Evolutionary conservation across 441 rosid genomes (phyloP), one percentile per base, ranked within the genome.

Genomic region (Jatropha podagrica): DNA sequence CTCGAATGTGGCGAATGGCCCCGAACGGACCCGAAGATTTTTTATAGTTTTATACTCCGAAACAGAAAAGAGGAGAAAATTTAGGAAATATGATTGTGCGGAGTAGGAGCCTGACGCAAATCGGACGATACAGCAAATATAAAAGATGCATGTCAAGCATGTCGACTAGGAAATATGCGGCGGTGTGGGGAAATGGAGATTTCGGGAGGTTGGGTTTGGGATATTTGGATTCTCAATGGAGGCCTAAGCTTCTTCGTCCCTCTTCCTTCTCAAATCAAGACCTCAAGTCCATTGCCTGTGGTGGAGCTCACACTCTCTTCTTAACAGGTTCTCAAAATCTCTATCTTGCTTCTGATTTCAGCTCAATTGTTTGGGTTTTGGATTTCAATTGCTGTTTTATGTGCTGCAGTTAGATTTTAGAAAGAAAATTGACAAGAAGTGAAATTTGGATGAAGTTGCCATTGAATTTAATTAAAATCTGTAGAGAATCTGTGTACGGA

Each of bases 251-350:
- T 61, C 69, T 86, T 26, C 42, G 76, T 71, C 77, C 81, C 76
- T 83, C 96, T 40, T 80, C 89, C 20, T 86, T 93, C 65, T 72
- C 73, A 37, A 78, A 83, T 74, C 88, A 83, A 18, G 26, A 69
- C 71, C 87, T 92, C 68, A 86, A 78, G 56, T 84, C 95, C 79
- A 76, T 93, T 37, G 85, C 99, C 76, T 95, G 99, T 71, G 99
- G 99, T 40, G 99, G 99, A 48, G 98, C 99, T 75, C 99, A 95
- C 80, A 89, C 99, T 44, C 93, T 93, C 68, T 92, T 93, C 92
- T 87, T 95, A 77, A 88, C 99, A 66, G 97, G 98, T 92, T 72
- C 74, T 62, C 59, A 26, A 59, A 65, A 9, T 38, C 17, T 37
- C 4, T 51, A 44, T 64, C 51, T 46, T 65, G 15, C n/a, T 27